Evolutionary conservation across 2,329 filamentous ascomycete species (phyloP).

Genomic region (Grosmannia clavigera): DNA sequence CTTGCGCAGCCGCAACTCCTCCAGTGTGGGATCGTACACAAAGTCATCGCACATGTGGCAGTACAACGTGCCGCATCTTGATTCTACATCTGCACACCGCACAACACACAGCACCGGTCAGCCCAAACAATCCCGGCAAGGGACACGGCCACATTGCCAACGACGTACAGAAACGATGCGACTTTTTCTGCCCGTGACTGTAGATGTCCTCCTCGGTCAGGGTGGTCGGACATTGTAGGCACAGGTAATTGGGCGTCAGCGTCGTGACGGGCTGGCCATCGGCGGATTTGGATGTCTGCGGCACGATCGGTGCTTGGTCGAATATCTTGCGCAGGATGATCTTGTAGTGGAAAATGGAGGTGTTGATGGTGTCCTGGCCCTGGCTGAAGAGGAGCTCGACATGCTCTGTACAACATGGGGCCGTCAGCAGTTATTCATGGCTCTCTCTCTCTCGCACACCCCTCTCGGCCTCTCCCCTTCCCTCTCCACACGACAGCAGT

Average conservation of each 20-base stretch:
- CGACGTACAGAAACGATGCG: slow-evolving; percentile 58
- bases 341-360: slow-evolving; percentile 59
- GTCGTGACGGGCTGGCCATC: slow-evolving; percentile 47
- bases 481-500: no score
- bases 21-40: slow-evolving; percentile 70
- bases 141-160: no score
- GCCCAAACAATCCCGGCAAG: background rate
- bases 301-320: slow-evolving; percentile 51
- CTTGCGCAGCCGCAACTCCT: slow-evolving; percentile 61
- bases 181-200: slow-evolving; percentile 56
- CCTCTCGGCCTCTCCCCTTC: background rate
- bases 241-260: slow-evolving; percentile 57
- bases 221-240: slow-evolving; percentile 60
- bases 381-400: slow-evolving; percentile 53
- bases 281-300: slow-evolving; percentile 49
- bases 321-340: slow-evolving; percentile 58
- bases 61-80: slow-evolving; percentile 59
- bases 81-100: slow-evolving; percentile 55
- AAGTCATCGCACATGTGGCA: slow-evolving; percentile 75
- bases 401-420: slow-evolving; percentile 42
- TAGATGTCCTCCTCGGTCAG: slow-evolving; percentile 52
- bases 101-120: background rate
- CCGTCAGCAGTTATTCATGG: background rate
- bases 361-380: slow-evolving; percentile 51
- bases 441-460: background rate